These are phyloP conservation scores for Sarocladium oryzae DNA, from an alignment of 2,329 filamentous ascomycete genomes.

Conservation along the genomic window DNA sequence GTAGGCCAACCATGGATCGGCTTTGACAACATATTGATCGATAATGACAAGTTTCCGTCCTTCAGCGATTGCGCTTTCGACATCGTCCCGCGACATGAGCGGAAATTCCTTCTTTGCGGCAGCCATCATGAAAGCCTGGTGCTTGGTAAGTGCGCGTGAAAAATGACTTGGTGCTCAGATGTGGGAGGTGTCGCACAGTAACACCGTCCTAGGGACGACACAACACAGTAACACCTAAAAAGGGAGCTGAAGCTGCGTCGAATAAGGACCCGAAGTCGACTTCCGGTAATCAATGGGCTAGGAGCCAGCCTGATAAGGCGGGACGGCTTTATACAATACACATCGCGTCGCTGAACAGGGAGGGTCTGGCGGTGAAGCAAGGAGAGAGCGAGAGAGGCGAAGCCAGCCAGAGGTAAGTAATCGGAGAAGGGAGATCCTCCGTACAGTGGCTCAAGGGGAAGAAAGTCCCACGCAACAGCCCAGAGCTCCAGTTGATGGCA, in stretches of 20 bases:
- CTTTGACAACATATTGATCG: constrained; percentile 74
- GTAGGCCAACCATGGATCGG: constrained; percentile 81
- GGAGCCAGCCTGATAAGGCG: background rate
- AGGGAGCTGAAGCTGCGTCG: too few relatives aligned
- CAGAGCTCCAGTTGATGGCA: background rate
- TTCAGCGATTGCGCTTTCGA: constrained; percentile 74
- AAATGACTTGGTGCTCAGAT: too few relatives aligned
- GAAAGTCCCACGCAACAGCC: background rate
- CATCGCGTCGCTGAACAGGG: background rate
- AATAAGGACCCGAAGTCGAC: background rate
- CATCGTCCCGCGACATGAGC: constrained; percentile 29
- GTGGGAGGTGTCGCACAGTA: background rate
- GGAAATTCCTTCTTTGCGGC: constrained; percentile 23
- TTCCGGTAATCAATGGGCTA: background rate
- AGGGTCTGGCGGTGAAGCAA: constrained; percentile 2
- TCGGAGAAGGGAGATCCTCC: background rate
- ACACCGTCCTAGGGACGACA: background rate
- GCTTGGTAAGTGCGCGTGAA: too few relatives aligned
- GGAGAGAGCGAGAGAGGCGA: background rate
- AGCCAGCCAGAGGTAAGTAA: background rate
- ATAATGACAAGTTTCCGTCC: constrained; percentile 76
- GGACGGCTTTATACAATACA: background rate
- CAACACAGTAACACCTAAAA: background rate
- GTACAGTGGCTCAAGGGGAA: background rate
- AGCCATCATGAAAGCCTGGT: background rate